A percentile compares a stretch with the other conserved stretches of the same genome.
Conservation (phyloP, 345 rosid genomes). For the Populus nigra region DNA sequence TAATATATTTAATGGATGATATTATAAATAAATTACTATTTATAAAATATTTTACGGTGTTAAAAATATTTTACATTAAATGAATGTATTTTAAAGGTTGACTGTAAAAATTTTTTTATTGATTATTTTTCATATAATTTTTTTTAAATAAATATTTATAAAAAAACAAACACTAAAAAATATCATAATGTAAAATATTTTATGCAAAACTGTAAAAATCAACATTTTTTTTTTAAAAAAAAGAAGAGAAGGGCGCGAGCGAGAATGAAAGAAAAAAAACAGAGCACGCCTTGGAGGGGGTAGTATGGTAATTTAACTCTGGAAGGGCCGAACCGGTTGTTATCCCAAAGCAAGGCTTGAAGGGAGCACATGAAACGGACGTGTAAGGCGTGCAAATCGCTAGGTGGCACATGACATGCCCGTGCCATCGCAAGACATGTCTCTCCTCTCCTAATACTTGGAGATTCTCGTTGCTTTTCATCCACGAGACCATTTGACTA, state of each 20-base stretch:
- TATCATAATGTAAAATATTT: no score
- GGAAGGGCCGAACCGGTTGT: neutral
- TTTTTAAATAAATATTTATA: no score
- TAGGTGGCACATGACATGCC: constrained; percentile 18
- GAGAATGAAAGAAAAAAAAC: no score
- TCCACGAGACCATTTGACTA: neutral
- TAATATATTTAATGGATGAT: no score
- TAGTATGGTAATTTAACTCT: no score
- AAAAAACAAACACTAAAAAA: no score
- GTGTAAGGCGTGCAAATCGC: neutral
- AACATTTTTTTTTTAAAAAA: neutral
- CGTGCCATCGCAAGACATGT: constrained; percentile 2
- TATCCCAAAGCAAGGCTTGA: neutral
- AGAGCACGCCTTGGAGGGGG: no score
- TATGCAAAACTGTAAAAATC: neutral
- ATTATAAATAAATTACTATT: no score
- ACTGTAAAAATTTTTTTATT: no score
- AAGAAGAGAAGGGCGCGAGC: neutral
- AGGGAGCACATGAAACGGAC: neutral
- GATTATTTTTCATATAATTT: fast-evolving
- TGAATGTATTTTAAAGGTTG: no score
- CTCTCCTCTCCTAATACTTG: neutral
- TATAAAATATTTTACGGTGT: no score
- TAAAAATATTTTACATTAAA: no score
- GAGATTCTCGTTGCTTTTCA: neutral